Percentiles rank a stretch among this genome's conserved stretches.
Evolutionary conservation across 2,329 filamentous ascomycete species (phyloP).

Genomic region (Neopestalotiopsis rosae): DNA sequence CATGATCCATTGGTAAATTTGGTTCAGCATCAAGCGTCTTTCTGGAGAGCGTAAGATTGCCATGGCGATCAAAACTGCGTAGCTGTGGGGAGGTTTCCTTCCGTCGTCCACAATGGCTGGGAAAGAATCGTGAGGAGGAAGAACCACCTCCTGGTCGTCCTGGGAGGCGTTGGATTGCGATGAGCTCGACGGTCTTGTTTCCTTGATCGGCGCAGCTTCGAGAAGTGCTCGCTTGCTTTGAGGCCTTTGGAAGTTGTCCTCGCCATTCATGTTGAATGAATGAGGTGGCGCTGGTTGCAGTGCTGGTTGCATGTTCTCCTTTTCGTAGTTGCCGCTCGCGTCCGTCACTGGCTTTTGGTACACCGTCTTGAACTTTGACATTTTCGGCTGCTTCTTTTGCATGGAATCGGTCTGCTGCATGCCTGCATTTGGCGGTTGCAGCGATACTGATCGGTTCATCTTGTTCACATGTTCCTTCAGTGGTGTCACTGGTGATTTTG

Average conservation of each 20-base stretch:
- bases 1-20: conserved; percentile 99
- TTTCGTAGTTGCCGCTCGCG: conserved; percentile 47
- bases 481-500: conserved; percentile 64
- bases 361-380: conserved; percentile 64
- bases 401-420: conserved; percentile 68
- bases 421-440: conserved; percentile 66
- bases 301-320: conserved; percentile 62
- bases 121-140: conserved; percentile 81
- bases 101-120: conserved; percentile 84
- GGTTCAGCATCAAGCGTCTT: conserved; percentile 83
- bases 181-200: conserved; percentile 72
- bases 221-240: conserved; percentile 67
- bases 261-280: conserved; percentile 54
- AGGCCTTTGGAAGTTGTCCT: conserved; percentile 58
- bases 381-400: conserved; percentile 66
- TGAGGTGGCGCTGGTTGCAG: conserved; percentile 54
- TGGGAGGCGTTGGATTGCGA: conserved; percentile 55
- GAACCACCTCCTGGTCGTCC: conserved; percentile 42
- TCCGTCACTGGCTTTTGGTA: conserved; percentile 58
- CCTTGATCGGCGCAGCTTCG: conserved; percentile 76
- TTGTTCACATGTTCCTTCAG: conserved; percentile 63
- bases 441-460: conserved; percentile 70
- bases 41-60: conserved; percentile 87
- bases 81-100: conserved; percentile 87
- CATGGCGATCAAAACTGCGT: conserved; percentile 95